A percentile compares a stretch with the other conserved stretches of the same genome.
These are phyloP conservation scores for Clonostachys byssicola DNA, from an alignment of 2,329 filamentous ascomycete genomes.

Conservation along the genomic window DNA sequence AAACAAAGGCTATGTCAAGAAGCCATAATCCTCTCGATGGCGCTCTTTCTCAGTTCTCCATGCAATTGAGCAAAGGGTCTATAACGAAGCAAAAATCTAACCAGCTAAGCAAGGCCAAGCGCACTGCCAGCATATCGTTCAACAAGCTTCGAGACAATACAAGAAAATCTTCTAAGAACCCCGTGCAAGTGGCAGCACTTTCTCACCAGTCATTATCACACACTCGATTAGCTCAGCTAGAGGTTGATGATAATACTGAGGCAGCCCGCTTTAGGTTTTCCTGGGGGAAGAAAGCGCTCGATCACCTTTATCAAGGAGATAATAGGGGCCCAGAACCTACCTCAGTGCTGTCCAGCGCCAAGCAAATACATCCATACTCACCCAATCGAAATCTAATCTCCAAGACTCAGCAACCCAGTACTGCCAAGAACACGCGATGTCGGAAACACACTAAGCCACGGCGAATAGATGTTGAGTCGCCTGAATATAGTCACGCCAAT, in stretches of 20 bases:
- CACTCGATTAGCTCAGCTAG: constrained; percentile 49
- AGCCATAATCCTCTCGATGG: too few relatives aligned
- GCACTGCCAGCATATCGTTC: too few relatives aligned
- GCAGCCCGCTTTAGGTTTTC: constrained; percentile 35
- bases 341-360: not conserved
- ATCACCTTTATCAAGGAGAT: constrained; percentile 1
- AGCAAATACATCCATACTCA: not conserved
- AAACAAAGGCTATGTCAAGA: too few relatives aligned
- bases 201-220: not conserved
- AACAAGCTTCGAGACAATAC: too few relatives aligned
- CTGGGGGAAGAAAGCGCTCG: constrained; percentile 38
- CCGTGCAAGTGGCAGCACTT: too few relatives aligned
- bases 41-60: not conserved
- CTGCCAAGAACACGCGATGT: constrained; percentile 18
- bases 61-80: constrained; percentile 13
- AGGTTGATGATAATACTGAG: constrained; percentile 34
- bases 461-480: constrained; percentile 42
- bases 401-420: too few relatives aligned
- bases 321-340: not conserved
- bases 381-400: too few relatives aligned
- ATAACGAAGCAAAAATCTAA: too few relatives aligned
- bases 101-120: too few relatives aligned
- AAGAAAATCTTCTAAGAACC: too few relatives aligned
- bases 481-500: constrained; percentile 47
- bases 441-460: constrained; percentile 39